Evolutionary conservation across 305 asterid genomes (phyloP), one percentile per base, ranked within the genome.

Genomic region (Nicotiana rustica): DNA sequence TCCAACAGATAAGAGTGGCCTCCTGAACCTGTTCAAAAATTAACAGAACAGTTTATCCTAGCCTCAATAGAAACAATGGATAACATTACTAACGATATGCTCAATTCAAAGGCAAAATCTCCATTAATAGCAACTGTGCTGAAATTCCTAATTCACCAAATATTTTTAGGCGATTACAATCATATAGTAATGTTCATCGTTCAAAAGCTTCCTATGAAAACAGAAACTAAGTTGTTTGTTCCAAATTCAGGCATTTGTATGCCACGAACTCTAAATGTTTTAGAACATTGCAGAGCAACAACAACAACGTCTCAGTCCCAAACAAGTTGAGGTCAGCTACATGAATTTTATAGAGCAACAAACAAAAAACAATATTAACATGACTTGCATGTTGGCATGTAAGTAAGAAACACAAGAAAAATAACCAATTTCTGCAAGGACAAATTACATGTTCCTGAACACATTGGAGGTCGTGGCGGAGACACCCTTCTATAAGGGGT

Each of bases 1-100:
- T 95, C 98, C 90, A 84, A 31, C 81, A 94, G 91, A 91, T 94
- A 94, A 3, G 98, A 59, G 87, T 90, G 88, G 0, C 98, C 97
- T 8, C 98, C 97, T 80, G 88, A 88, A 64, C 98, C 98, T 94
- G 80, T 56, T 31, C 0, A 56, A 76, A 77, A 55, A 31, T 2
- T 0, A 31, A 21, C 49, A 14, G 44, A 49, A 25, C 41, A n/a
- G 14, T 73, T 6, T 14, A 73, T 47, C 62, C 9, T 21, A 49
- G 25, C 21, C 57, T 47, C 25, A 13, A 49, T 47, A 47, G 61
- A 71, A 19, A 71, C 79, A 71, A 47, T 6, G 13, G 13, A 19
- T 6, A 70, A 71, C 7, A 71, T 49, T 13, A 49, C 19, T 0
- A 49, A 60, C 79, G 1, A 47, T 9, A 71, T 4, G 14, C 13